Percentiles rank a stretch among this genome's conserved stretches.
phyloP scores from a whole-genome alignment of 2,329 filamentous ascomycete species.

The Dryadomyces sulphureus region DNA sequence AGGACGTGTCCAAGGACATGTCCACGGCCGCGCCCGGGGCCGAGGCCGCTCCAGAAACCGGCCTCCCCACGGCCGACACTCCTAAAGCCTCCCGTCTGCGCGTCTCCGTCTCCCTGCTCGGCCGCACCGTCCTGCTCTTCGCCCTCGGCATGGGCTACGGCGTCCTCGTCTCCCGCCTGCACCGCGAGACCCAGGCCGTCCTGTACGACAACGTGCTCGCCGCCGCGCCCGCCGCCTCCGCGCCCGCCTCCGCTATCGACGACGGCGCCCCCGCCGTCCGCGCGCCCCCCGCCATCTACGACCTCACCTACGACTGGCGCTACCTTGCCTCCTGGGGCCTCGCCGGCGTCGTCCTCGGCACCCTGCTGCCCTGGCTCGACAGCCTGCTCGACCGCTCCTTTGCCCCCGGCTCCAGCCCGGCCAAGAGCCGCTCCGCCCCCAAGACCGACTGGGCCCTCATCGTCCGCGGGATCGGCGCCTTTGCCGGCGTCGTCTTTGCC shows the following conservation, averaged over 20 bases:
- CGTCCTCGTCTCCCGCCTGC: conserved; percentile 63
- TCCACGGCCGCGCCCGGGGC: background rate
- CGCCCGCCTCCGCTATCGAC: conserved; percentile 25
- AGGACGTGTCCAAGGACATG: conserved; percentile 2
- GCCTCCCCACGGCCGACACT: conserved; percentile 1
- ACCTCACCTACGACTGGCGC: conserved; percentile 31
- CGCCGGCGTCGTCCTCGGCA: conserved; percentile 63
- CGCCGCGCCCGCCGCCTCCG: background rate
- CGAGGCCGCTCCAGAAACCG: no score
- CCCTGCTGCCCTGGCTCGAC: conserved; percentile 74
- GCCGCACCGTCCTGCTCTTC: conserved; percentile 55
- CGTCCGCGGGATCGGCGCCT: conserved; percentile 42
- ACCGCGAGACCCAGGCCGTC: conserved; percentile 40
- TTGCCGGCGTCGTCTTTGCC: conserved; percentile 46
- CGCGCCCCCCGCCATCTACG: conserved; percentile 5
- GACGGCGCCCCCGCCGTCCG: conserved; percentile 12
- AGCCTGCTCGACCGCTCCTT: conserved; percentile 49
- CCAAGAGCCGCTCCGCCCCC: conserved; percentile 20
- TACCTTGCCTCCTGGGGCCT: conserved; percentile 75
- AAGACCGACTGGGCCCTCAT: conserved; percentile 59
- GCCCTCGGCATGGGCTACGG: conserved; percentile 72
- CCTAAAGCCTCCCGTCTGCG: conserved; percentile 16
- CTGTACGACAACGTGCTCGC: conserved; percentile 2
- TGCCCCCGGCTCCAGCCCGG: conserved; percentile 9
- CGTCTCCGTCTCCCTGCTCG: conserved; percentile 32